Evolutionary conservation across 805 yeast genomes (phyloP).

Genomic region (Metschnikowia shivogae): DNA sequence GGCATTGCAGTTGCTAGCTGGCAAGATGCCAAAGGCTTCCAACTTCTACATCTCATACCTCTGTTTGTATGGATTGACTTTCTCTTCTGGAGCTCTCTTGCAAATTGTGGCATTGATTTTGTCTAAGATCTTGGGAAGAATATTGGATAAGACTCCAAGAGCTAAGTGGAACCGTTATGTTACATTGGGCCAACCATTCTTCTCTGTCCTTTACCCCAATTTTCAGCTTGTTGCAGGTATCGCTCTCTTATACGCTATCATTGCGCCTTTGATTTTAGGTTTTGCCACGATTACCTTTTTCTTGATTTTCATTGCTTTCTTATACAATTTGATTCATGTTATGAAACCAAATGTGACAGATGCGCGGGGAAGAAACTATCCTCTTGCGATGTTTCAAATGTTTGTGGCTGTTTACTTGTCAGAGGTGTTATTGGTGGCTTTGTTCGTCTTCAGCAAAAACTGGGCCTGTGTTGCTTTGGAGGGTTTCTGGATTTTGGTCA

Average conservation of each 20-base stretch:
- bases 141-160: constrained; percentile 86
- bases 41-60: constrained; percentile 86
- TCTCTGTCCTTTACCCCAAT: constrained; percentile 81
- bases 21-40: constrained; percentile 81
- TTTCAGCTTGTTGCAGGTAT: constrained; percentile 74
- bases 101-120: constrained; percentile 73
- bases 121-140: constrained; percentile 61
- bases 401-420: constrained; percentile 70
- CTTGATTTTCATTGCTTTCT: constrained; percentile 56
- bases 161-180: constrained; percentile 80
- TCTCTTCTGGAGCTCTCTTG: constrained; percentile 70
- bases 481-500: constrained; percentile 52
- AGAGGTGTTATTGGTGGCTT: constrained; percentile 63
- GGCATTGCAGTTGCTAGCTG: constrained; percentile 73
- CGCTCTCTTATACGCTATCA: constrained; percentile 69
- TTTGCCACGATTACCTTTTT: constrained; percentile 59
- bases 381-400: constrained; percentile 65
- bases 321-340: constrained; percentile 64
- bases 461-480: constrained; percentile 78
- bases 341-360: constrained; percentile 52
- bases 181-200: constrained; percentile 60
- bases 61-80: constrained; percentile 73
- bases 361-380: constrained; percentile 69
- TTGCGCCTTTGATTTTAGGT: constrained; percentile 68
- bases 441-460: constrained; percentile 71